Evolutionary conservation across 2,329 filamentous ascomycete genomes (phyloP).

Genomic region (Sporothrix globosa): DNA sequence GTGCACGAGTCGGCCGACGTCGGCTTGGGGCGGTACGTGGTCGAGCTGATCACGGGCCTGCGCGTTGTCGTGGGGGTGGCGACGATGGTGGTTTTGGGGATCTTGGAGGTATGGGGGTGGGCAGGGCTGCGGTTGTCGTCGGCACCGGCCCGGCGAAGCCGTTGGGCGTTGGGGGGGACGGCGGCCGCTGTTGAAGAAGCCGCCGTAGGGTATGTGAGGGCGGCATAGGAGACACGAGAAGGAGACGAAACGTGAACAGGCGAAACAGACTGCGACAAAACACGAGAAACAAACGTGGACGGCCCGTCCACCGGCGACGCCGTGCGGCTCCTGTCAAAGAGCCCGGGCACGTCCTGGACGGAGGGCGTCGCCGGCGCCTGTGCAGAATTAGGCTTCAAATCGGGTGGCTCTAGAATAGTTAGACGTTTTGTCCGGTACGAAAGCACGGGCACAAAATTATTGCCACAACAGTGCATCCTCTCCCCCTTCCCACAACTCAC

Average conservation of each 20-base stretch:
- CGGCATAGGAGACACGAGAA: conserved; percentile 3
- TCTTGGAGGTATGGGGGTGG: not conserved
- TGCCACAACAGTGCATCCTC: too few relatives aligned
- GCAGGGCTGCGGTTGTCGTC: not conserved
- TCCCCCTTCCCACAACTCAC: not conserved
- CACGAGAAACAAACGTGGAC: not conserved
- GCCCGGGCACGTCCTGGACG: conserved; percentile 26
- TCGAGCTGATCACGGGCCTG: conserved; percentile 30
- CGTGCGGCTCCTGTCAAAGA: conserved; percentile 20
- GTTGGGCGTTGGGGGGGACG: not conserved
- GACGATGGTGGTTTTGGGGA: conserved; percentile 17
- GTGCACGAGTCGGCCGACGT: conserved; percentile 36
- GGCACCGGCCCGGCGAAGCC: not conserved
- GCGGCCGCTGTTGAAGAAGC: conserved; percentile 24
- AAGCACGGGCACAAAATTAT: too few relatives aligned
- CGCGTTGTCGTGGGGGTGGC: conserved; percentile 29
- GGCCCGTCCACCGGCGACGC: conserved; percentile 26
- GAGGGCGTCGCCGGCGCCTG: conserved; percentile 28
- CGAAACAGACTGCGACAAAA: not conserved
- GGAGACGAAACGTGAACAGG: not conserved
- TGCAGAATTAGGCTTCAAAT: conserved; percentile 24
- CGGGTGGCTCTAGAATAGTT: conserved; percentile 34
- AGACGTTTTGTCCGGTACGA: conserved; percentile 2
- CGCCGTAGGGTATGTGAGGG: not conserved
- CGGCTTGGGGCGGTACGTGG: conserved; percentile 32